Percentiles rank a stretch among this genome's conserved stretches.
Evolutionary conservation across 177 flowering plant genomes (phyloP).

Genomic region (Vitis hybrid): DNA sequence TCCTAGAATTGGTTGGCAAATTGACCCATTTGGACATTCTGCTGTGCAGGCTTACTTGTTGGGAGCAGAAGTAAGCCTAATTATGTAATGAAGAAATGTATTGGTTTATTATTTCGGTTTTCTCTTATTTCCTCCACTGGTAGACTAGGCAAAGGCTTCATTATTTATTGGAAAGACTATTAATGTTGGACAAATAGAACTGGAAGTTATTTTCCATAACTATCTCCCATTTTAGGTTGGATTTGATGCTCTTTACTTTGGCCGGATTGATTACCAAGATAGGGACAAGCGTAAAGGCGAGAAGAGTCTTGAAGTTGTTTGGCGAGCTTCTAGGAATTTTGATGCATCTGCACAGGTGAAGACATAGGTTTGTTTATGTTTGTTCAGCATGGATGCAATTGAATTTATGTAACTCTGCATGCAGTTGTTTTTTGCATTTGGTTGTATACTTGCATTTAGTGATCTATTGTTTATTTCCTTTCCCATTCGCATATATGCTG

Average conservation of each 20-base stretch:
- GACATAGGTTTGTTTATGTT: not conserved
- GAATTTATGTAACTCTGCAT: not conserved
- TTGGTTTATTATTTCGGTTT: not conserved
- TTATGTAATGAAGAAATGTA: not conserved
- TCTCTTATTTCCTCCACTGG: not conserved
- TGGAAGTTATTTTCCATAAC: no score
- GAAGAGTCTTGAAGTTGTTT: slow-evolving; percentile 66
- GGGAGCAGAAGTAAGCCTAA: slow-evolving; percentile 56
- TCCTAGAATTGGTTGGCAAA: slow-evolving; percentile 84
- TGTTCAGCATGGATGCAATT: not conserved
- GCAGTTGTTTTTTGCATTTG: slow-evolving; percentile 1
- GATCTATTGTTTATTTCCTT: not conserved
- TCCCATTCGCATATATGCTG: not conserved
- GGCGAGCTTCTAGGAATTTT: slow-evolving; percentile 77
- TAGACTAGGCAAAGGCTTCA: slow-evolving; percentile 8
- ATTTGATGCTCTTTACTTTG: slow-evolving; percentile 85
- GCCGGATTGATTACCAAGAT: slow-evolving; percentile 96
- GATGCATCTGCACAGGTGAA: slow-evolving; percentile 82
- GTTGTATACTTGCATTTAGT: not conserved
- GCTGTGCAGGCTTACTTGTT: slow-evolving; percentile 83
- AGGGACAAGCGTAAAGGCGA: slow-evolving; percentile 63
- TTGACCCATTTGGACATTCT: slow-evolving; percentile 84
- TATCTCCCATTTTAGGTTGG: slow-evolving; percentile 45
- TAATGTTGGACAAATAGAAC: not conserved
- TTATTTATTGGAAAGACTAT: no score